These are phyloP conservation scores for Ceratobasidium sp. DNA, from an alignment of 1,284 basidiomycete genomes.

Conservation along the genomic window DNA sequence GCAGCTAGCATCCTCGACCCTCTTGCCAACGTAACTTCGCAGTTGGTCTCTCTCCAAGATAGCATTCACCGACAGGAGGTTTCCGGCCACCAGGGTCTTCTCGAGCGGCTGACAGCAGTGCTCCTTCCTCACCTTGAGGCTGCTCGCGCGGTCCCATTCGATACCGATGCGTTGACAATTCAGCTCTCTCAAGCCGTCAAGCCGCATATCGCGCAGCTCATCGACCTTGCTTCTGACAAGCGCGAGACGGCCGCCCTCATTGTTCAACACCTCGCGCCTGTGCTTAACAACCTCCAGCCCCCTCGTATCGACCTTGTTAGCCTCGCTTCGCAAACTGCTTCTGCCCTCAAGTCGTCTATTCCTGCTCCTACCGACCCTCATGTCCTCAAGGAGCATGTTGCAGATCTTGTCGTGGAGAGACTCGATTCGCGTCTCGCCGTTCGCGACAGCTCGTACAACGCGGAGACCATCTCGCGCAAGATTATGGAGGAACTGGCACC, in stretches of 20 bases:
- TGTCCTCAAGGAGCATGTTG: conserved; percentile 85
- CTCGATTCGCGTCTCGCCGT: conserved; percentile 80
- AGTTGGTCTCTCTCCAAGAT: conserved; percentile 64
- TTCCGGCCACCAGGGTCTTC: conserved; percentile 41
- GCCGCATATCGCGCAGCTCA: conserved; percentile 84
- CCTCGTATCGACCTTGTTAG: conserved; percentile 64
- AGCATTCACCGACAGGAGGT: conserved; percentile 28
- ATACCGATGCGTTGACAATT: conserved; percentile 77
- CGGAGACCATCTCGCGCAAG: conserved; percentile 64
- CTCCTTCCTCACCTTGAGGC: conserved; percentile 70
- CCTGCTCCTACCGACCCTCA: conserved; percentile 76
- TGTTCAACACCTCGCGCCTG: conserved; percentile 73
- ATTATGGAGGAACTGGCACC: conserved; percentile 64
- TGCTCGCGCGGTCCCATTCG: conserved; percentile 70
- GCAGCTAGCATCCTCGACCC: conserved; percentile 67
- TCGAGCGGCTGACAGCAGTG: conserved; percentile 59
- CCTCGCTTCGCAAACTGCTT: conserved; percentile 66
- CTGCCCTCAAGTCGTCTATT: conserved; percentile 73
- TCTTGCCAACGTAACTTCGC: conserved; percentile 68
- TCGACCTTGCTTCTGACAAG: conserved; percentile 85
- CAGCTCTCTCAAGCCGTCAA: conserved; percentile 83
- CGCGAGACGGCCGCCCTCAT: conserved; percentile 83
- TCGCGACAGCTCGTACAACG: conserved; percentile 69
- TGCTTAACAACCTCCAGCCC: conserved; percentile 63
- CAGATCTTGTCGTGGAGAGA: conserved; percentile 83